A percentile compares a stretch with the other conserved stretches of the same genome.
Conservation (phyloP, 2,329 filamentous ascomycete genomes). For the Cercospora sp. region DNA sequence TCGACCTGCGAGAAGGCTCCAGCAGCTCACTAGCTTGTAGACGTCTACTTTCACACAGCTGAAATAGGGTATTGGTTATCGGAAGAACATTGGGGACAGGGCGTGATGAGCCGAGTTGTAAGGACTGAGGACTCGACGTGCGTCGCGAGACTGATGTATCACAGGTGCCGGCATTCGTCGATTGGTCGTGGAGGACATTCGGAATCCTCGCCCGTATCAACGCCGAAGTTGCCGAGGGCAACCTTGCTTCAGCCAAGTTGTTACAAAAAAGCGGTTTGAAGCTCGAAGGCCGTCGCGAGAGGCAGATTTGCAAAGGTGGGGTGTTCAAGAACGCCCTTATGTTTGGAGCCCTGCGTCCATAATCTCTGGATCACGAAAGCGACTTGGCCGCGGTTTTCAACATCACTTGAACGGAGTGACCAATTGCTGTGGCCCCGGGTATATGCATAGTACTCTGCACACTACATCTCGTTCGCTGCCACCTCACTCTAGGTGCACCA, state of each 20-base stretch:
- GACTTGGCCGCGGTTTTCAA: not conserved
- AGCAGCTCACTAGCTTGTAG: conserved; percentile 16
- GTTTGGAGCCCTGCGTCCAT: conserved; percentile 40
- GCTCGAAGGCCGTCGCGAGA: conserved; percentile 41
- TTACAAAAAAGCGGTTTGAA: conserved; percentile 44
- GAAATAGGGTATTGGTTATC: conserved; percentile 49
- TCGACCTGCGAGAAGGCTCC: not conserved
- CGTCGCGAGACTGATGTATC: not conserved
- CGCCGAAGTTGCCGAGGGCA: conserved; percentile 36
- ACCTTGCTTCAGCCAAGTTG: conserved; percentile 40
- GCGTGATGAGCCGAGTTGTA: conserved; percentile 9
- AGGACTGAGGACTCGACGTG: conserved; percentile 22
- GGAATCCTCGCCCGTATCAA: conserved; percentile 36
- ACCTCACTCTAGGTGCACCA: not conserved
- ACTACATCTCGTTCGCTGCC: not conserved
- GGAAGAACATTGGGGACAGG: conserved; percentile 40
- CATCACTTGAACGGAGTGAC: not conserved
- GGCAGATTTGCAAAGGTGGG: conserved; percentile 41
- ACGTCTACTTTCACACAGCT: conserved; percentile 41
- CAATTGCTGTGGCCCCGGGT: not conserved
- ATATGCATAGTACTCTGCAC: not conserved
- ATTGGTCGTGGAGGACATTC: conserved; percentile 40
- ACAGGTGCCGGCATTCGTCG: conserved; percentile 36
- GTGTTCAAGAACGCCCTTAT: conserved; percentile 37
- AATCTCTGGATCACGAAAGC: not conserved